Base-by-base conservation (phyloP, 345 rosid species). In the Populus simonii region DNA sequence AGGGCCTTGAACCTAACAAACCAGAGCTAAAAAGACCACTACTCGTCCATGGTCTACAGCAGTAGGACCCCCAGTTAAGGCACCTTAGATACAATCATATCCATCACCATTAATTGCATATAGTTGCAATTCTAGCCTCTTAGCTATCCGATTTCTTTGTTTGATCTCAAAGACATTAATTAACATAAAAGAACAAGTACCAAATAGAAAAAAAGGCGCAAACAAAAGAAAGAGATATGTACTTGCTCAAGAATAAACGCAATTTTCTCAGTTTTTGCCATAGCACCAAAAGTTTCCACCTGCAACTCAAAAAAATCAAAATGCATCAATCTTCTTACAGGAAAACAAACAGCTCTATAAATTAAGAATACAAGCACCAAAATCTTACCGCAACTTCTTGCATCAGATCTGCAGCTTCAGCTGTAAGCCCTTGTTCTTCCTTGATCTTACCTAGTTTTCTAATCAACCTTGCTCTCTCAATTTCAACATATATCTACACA, bases 261-360 rank as follows among this genome's bases (percentile, higher is more conserved):
- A 78, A 92, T 93, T 87, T 95, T 93, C 89, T 95, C 98, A 35
- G 98, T 93, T 84, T 92, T 92, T 22, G 97, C 99, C 99, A 95
- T 91, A 36, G 98, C 94, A 77, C 98, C 96, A 89, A 93, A 95
- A 51, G 98, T 95, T 86, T 93, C 99, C 84, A 95, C 99, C 97
- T 95, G 76, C 27, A 68, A 63, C 61, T 47, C 70, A 80, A 53
- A 78, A 66, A 51, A 68, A 80, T 79, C 47, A 75, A 36, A 82
- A 73, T 51, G 25, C 13, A 63, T 47, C 33, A 27, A 68, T 72
- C 7, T 22, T 17, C 36, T 53, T 15, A 20, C 65, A 43, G 5
- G 1, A n/a, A 57, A 43, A 61, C 36, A 76, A 8, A 45, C 55
- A 73, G 73, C 8, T 62, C 3, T 9, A 69, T 43, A 25, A 59